phyloP scores from a whole-genome alignment of 257 asterid species.

The Solanum dulcamara region DNA sequence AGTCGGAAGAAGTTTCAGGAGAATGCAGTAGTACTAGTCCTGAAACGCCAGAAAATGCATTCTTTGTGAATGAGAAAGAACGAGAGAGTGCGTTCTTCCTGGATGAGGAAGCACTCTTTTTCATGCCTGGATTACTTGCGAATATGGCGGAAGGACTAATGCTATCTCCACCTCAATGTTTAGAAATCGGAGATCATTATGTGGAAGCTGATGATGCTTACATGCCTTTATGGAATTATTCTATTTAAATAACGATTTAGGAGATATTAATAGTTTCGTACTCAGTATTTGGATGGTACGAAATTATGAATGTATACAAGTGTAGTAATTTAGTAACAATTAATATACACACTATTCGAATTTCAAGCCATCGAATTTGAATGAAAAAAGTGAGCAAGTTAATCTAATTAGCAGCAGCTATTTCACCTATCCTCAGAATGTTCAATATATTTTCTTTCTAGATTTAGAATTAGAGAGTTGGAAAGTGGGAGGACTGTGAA shows the following conservation, averaged over 20 bases:
- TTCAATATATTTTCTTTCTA: too few relatives aligned
- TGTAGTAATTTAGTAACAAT: neutral
- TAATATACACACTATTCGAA: neutral
- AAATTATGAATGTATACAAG: neutral
- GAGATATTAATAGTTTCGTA: neutral
- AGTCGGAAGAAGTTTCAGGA: neutral
- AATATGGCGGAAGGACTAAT: constrained; percentile 49
- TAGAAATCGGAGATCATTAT: neutral
- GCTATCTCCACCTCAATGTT: constrained; percentile 35
- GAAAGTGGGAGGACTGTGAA: too few relatives aligned
- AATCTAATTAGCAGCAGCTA: too few relatives aligned
- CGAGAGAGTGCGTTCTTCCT: neutral
- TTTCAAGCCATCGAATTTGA: neutral
- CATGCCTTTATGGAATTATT: neutral
- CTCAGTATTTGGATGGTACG: neutral
- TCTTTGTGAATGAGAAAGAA: neutral
- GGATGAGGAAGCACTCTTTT: constrained; percentile 38
- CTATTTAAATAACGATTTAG: neutral
- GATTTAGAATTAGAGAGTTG: too few relatives aligned
- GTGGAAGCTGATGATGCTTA: neutral
- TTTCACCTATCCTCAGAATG: neutral
- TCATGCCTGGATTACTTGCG: constrained; percentile 27
- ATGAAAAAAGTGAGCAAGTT: neutral
- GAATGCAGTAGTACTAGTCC: neutral
- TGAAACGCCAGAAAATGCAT: neutral